These are phyloP conservation scores for Przewalskia tangutica DNA, from an alignment of 257 asterid species.

Conservation along the genomic window DNA sequence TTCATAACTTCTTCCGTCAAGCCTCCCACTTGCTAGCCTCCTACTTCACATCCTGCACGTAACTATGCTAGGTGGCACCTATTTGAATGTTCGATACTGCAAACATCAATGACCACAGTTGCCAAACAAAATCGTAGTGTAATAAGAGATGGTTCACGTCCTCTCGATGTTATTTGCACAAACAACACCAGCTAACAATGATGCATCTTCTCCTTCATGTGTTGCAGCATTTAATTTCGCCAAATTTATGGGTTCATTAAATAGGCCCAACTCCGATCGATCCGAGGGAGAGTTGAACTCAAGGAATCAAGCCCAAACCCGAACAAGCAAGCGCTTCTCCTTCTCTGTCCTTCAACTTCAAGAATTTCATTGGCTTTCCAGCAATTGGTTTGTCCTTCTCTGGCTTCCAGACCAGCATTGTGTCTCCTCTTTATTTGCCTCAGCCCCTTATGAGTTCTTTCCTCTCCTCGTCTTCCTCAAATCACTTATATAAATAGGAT, in stretches of 20 bases:
- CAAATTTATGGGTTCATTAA: not conserved
- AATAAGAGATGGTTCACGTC: not conserved
- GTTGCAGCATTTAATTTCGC: not conserved
- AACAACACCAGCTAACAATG: not conserved
- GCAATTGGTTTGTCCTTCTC: not conserved
- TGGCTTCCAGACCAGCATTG: not conserved
- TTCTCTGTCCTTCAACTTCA: not conserved
- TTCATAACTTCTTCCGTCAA: not conserved
- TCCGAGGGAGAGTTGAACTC: not conserved
- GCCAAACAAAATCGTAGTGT: not conserved
- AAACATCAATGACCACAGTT: not conserved
- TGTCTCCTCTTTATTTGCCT: not conserved
- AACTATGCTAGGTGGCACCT: not conserved
- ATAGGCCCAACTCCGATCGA: not conserved
- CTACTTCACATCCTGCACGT: not conserved
- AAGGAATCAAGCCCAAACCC: not conserved
- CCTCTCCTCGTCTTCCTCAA: not conserved
- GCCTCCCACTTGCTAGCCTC: not conserved
- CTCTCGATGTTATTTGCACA: not conserved
- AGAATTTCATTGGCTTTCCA: not conserved
- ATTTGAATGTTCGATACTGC: not conserved
- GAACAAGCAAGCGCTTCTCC: not conserved
- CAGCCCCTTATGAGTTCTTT: not conserved
- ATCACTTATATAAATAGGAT: not conserved
- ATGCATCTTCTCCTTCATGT: not conserved